Percentiles rank a stretch among this genome's conserved stretches.
Evolutionary conservation across 1,284 basidiomycete species (phyloP).

Genomic region (Heterobasidion occidentale): DNA sequence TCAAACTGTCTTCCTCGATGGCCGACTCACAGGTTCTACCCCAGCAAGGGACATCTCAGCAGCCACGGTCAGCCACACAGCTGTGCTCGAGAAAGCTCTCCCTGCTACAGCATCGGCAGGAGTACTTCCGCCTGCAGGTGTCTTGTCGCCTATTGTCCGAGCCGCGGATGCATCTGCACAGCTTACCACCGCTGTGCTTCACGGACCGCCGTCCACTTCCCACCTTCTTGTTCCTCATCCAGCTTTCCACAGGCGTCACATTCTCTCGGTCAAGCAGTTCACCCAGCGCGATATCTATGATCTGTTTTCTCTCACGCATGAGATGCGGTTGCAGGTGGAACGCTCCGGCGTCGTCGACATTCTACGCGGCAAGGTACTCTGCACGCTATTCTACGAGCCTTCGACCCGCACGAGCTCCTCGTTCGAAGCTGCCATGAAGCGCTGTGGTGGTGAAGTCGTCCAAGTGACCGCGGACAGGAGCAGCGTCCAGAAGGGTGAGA

Average conservation of each 20-base stretch:
- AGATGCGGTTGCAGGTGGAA: conserved; percentile 96
- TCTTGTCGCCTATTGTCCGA: conserved; percentile 1
- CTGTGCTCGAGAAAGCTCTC: conserved; percentile 3
- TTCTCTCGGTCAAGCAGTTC: conserved; percentile 94
- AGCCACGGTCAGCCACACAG: conserved; percentile 46
- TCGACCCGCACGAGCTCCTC: conserved; percentile 94
- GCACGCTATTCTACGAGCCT: conserved; percentile 97
- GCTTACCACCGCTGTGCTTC: conserved; percentile 12
- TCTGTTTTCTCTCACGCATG: conserved; percentile 91
- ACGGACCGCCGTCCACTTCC: conserved; percentile 32
- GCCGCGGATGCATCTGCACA: conserved; percentile 7
- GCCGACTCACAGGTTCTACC: conserved; percentile 57
- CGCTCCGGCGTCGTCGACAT: conserved; percentile 86
- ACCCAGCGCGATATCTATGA: conserved; percentile 87
- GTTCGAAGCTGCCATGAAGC: conserved; percentile 99
- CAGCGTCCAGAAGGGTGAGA: conserved; percentile 94
- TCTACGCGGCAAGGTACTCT: conserved; percentile 86
- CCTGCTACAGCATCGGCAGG: conserved; percentile 1
- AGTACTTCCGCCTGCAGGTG: conserved; percentile 2
- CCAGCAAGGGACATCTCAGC: conserved; percentile 81
- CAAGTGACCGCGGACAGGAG: conserved; percentile 77
- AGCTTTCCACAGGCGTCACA: conserved; percentile 82
- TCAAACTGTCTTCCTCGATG: conserved; percentile 91
- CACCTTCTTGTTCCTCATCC: conserved; percentile 47
- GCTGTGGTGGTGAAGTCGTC: conserved; percentile 93